Percentiles rank a stretch among this genome's conserved stretches.
phyloP scores from a whole-genome alignment of 192 early-diverging fungal species.

The Entomortierella chlamydospora region DNA sequence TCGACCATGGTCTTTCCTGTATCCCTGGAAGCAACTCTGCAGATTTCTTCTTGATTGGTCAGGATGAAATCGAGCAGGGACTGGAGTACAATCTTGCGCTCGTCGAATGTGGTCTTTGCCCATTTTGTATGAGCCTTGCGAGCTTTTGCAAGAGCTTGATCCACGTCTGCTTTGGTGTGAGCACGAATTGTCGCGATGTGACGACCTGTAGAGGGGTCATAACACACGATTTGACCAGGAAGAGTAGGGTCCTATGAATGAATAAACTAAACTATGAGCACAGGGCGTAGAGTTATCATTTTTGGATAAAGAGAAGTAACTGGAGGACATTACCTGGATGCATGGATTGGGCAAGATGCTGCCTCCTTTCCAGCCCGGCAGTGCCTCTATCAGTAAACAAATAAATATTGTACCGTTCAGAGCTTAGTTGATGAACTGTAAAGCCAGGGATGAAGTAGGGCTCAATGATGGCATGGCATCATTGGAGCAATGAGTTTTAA shows the following conservation, averaged over 20 bases:
- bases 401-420: too few species aligned
- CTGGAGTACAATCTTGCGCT: constrained; percentile 76
- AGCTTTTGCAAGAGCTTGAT: constrained; percentile 65
- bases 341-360: constrained; percentile 58
- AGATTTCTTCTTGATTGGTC: constrained; percentile 80
- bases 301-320: too few species aligned
- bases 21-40: constrained; percentile 76
- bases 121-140: constrained; percentile 74
- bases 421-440: too few species aligned
- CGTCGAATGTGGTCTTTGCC: constrained; percentile 76
- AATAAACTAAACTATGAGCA: neutral
- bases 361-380: constrained; percentile 63
- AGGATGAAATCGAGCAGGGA: constrained; percentile 79
- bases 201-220: constrained; percentile 87
- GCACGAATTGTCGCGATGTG: constrained; percentile 71
- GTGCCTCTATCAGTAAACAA: constrained; percentile 51
- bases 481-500: too few species aligned
- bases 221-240: constrained; percentile 77
- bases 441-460: too few species aligned
- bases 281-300: too few species aligned
- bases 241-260: constrained; percentile 55
- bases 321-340: constrained; percentile 51
- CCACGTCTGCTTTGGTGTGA: constrained; percentile 68
- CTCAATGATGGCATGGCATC: too few species aligned
- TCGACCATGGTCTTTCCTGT: constrained; percentile 89